Evolutionary conservation across 1,139 yeast genomes (phyloP).

Genomic region (Candida sp.): DNA sequence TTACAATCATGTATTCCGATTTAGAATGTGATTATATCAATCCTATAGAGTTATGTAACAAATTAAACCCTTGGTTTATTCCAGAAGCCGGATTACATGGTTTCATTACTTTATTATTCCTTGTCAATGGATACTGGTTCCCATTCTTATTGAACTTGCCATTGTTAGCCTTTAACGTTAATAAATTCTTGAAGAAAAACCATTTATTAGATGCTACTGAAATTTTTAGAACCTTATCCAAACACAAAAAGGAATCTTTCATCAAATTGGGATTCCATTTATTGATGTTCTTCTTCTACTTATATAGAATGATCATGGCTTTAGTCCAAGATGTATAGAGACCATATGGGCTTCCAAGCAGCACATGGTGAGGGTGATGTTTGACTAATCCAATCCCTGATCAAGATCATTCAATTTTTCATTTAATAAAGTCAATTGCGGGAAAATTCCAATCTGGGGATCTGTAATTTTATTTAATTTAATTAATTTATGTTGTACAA

Average conservation of each 20-base stretch:
- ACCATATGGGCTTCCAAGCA: no score
- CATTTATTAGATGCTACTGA: constrained; percentile 97
- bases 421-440: constrained; percentile 32
- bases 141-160: constrained; percentile 86
- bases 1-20: constrained; percentile 91
- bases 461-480: constrained; percentile 25
- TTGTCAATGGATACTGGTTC: constrained; percentile 92
- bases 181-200: constrained; percentile 70
- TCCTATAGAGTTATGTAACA: constrained; percentile 94
- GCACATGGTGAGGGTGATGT: no score
- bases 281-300: constrained; percentile 89
- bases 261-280: constrained; percentile 89
- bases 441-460: constrained; percentile 37
- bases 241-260: constrained; percentile 91
- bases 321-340: constrained; percentile 65
- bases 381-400: constrained; percentile 1
- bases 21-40: constrained; percentile 94
- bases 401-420: constrained; percentile 18
- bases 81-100: constrained; percentile 93
- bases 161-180: constrained; percentile 75
- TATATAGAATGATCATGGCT: constrained; percentile 96
- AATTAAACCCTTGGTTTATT: constrained; percentile 81
- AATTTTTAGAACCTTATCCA: constrained; percentile 90
- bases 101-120: constrained; percentile 63
- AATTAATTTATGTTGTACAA: constrained; percentile 6